Evolutionary conservation across 2,329 filamentous ascomycete species (phyloP).

Genomic region (Calonectria pseudoturangicola): DNA sequence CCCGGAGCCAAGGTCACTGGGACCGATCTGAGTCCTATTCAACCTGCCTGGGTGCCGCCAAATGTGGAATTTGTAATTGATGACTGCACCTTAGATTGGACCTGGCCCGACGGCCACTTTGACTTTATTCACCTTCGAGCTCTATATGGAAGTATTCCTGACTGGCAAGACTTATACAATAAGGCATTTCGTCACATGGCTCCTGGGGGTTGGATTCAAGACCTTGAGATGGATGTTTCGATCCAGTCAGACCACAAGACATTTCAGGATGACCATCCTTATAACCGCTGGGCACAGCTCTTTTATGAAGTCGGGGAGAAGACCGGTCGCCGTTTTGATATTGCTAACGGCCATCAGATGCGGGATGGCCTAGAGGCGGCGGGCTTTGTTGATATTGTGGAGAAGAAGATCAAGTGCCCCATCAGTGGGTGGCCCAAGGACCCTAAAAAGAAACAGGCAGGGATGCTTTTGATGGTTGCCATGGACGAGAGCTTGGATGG

Average conservation of each 20-base stretch:
- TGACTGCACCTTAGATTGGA: constrained; percentile 65
- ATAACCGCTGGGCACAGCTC: constrained; percentile 54
- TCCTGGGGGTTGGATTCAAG: constrained; percentile 59
- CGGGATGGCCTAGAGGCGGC: constrained; percentile 50
- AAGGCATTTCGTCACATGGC: constrained; percentile 71
- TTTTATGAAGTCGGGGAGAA: constrained; percentile 54
- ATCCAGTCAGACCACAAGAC: constrained; percentile 44
- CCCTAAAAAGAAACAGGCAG: constrained; percentile 64
- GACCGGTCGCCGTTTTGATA: constrained; percentile 54
- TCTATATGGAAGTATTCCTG: constrained; percentile 73
- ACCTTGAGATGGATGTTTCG: constrained; percentile 53
- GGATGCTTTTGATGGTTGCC: constrained; percentile 56
- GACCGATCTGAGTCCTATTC: constrained; percentile 61
- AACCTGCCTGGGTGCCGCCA: constrained; percentile 56
- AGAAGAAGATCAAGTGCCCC: constrained; percentile 62
- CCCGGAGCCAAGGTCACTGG: constrained; percentile 57
- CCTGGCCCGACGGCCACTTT: constrained; percentile 64
- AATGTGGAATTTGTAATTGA: constrained; percentile 60
- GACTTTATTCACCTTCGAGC: constrained; percentile 76
- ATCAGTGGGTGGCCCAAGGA: constrained; percentile 66
- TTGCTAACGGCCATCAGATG: constrained; percentile 46
- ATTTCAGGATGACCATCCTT: constrained; percentile 48
- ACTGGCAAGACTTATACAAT: constrained; percentile 73
- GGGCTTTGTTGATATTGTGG: constrained; percentile 60
- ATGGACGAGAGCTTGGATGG: constrained; percentile 57